Evolutionary conservation across 2,329 filamentous ascomycete genomes (phyloP).

Genomic region (Trichoderma arundinaceum): DNA sequence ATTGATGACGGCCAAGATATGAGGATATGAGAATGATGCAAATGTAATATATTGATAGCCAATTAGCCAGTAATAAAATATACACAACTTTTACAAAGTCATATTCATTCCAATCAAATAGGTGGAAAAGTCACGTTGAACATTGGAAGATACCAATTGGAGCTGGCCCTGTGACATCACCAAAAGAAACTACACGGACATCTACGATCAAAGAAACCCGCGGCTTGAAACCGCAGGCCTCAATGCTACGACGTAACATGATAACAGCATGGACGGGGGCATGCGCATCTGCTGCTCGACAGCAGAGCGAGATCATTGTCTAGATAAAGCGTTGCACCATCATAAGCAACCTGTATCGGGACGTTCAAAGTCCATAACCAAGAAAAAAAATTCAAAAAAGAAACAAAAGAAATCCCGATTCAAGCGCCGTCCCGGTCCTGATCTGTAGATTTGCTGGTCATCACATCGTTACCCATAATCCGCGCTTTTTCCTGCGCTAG

Average conservation of each 20-base stretch:
- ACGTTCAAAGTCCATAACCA: constrained; percentile 5
- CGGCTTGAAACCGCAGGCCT: not conserved
- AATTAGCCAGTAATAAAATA: constrained; percentile 2
- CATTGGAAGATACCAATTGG: not conserved
- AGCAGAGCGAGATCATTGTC: constrained; percentile 31
- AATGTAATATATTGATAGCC: constrained; percentile 9
- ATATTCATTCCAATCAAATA: not conserved
- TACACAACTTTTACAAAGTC: not conserved
- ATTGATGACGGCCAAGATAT: constrained; percentile 35
- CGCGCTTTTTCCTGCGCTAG: constrained; percentile 46
- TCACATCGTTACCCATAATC: constrained; percentile 17
- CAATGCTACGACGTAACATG: constrained; percentile 3
- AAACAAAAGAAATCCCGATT: not conserved
- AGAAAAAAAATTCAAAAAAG: not conserved
- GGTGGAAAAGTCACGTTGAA: not conserved
- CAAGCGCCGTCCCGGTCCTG: constrained; percentile 13
- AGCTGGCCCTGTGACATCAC: not conserved
- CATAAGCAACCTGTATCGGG: constrained; percentile 21
- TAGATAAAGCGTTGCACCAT: constrained; percentile 26
- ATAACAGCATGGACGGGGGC: constrained; percentile 6
- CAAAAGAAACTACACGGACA: not conserved
- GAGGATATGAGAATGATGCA: constrained; percentile 1
- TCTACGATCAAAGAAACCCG: constrained; percentile 7
- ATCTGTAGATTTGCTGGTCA: constrained; percentile 12
- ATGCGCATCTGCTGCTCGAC: constrained; percentile 25